Evolutionary conservation across 805 yeast genomes (phyloP).

Genomic region (Hemisphaericaspora nanyangensis): DNA sequence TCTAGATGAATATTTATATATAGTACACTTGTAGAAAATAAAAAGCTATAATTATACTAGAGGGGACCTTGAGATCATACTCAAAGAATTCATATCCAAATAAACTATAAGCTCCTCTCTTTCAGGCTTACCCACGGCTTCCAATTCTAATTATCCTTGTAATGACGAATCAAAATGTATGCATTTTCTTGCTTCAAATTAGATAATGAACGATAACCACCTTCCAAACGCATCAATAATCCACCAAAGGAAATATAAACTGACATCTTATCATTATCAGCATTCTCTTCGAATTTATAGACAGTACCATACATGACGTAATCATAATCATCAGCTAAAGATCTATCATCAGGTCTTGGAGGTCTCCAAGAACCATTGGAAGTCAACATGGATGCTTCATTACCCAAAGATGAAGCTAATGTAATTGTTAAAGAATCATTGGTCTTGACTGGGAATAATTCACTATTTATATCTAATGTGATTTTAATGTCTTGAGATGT

Average conservation of each 20-base stretch:
- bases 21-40: too few relatives aligned
- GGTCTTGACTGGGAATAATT: slow-evolving; percentile 77
- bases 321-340: slow-evolving; percentile 94
- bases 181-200: slow-evolving; percentile 91
- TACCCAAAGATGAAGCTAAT: slow-evolving; percentile 70
- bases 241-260: slow-evolving; percentile 97
- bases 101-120: too few relatives aligned
- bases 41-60: too few relatives aligned
- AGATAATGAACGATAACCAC: slow-evolving; percentile 85
- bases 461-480: slow-evolving; percentile 86
- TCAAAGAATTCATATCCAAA: too few relatives aligned
- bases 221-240: slow-evolving; percentile 87
- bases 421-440: slow-evolving; percentile 82
- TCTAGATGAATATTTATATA: too few relatives aligned
- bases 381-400: slow-evolving; percentile 41
- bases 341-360: slow-evolving; percentile 76
- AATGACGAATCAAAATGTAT: slow-evolving; percentile 82
- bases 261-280: slow-evolving; percentile 62
- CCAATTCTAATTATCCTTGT: slow-evolving; percentile 34
- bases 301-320: slow-evolving; percentile 98
- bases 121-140: too few relatives aligned
- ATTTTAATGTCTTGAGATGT: slow-evolving; percentile 76
- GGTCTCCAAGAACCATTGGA: slow-evolving; percentile 74
- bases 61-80: too few relatives aligned
- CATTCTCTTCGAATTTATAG: slow-evolving; percentile 89